phyloP scores from a whole-genome alignment of 805 yeast genomes.

The Lipomyces orientalis region DNA sequence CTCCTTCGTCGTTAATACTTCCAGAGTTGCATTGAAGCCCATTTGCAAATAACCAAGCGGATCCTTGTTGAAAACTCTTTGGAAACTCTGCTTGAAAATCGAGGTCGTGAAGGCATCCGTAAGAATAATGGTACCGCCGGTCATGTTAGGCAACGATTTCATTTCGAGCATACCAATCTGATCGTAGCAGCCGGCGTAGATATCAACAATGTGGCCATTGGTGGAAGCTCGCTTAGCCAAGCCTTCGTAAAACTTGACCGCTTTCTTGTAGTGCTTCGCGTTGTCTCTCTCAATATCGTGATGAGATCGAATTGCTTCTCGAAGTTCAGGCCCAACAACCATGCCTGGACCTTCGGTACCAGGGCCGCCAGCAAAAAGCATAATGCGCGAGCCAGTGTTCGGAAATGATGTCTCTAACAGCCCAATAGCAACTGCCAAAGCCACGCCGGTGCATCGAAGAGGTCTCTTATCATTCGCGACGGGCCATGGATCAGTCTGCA shows the following conservation, averaged over 20 bases:
- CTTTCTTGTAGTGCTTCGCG: slow-evolving; percentile 86
- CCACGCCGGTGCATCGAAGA: slow-evolving; percentile 90
- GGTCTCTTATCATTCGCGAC: slow-evolving; percentile 79
- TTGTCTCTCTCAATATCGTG: slow-evolving; percentile 91
- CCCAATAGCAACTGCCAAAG: slow-evolving; percentile 81
- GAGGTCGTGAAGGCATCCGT: slow-evolving; percentile 95
- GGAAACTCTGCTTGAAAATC: slow-evolving; percentile 88
- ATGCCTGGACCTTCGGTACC: slow-evolving; percentile 94
- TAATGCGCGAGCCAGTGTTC: slow-evolving; percentile 85
- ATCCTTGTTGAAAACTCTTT: slow-evolving; percentile 85
- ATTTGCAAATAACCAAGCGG: slow-evolving; percentile 82
- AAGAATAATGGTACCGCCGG: slow-evolving; percentile 88
- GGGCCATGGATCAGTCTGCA: slow-evolving; percentile 87
- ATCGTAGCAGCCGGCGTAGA: slow-evolving; percentile 94
- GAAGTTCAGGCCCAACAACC: slow-evolving; percentile 87
- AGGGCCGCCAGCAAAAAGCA: slow-evolving; percentile 93
- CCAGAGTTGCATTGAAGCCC: slow-evolving; percentile 89
- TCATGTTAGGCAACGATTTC: slow-evolving; percentile 80
- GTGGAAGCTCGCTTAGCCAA: slow-evolving; percentile 73
- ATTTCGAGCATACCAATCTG: slow-evolving; percentile 95
- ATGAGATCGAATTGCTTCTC: slow-evolving; percentile 97
- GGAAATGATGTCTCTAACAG: slow-evolving; percentile 82
- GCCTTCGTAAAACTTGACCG: slow-evolving; percentile 77
- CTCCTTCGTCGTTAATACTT: slow-evolving; percentile 85
- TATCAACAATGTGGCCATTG: slow-evolving; percentile 81